Conservation (phyloP, 2,329 filamentous ascomycete species). For the Paramyrothecium roridum region DNA sequence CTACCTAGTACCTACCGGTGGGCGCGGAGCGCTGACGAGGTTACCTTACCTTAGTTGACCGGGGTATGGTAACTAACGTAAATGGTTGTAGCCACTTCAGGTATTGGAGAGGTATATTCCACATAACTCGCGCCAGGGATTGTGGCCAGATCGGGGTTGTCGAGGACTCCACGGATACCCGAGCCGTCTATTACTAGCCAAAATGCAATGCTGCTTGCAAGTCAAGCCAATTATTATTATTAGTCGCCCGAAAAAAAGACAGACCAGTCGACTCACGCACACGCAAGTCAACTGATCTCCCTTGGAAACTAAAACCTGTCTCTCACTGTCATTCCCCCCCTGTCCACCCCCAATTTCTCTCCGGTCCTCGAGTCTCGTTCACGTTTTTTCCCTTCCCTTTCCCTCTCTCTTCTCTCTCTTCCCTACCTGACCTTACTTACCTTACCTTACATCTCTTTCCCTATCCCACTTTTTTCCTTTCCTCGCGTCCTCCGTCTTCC, state of each 20-base stretch:
- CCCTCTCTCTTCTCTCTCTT: slow-evolving; percentile 6
- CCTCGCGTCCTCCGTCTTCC: slow-evolving; percentile 3
- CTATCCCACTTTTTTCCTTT: slow-evolving; percentile 7
- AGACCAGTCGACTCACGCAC: background rate
- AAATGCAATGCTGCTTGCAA: slow-evolving; percentile 7
- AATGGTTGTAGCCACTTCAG: background rate
- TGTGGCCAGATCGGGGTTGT: background rate
- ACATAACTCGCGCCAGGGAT: background rate
- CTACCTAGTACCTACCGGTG: no score
- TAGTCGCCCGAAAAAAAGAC: slow-evolving; percentile 1
- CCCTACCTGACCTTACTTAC: background rate
- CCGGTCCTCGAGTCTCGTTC: slow-evolving; percentile 2
- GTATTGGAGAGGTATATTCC: background rate
- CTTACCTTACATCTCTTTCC: slow-evolving; percentile 6
- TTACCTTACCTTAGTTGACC: background rate
- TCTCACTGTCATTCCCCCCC: slow-evolving; percentile 12
- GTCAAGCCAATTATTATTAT: slow-evolving; percentile 9
- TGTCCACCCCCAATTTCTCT: slow-evolving; percentile 4
- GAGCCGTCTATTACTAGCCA: background rate
- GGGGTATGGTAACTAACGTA: background rate
- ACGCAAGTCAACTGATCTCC: slow-evolving; percentile 18
- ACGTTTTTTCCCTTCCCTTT: slow-evolving; percentile 3
- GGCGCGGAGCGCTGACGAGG: background rate
- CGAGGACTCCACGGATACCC: background rate
- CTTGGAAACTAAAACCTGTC: slow-evolving; percentile 26